These are phyloP conservation scores for Brasenia schreberi DNA, from an alignment of 164 flowering plant species.

Conservation along the genomic window DNA sequence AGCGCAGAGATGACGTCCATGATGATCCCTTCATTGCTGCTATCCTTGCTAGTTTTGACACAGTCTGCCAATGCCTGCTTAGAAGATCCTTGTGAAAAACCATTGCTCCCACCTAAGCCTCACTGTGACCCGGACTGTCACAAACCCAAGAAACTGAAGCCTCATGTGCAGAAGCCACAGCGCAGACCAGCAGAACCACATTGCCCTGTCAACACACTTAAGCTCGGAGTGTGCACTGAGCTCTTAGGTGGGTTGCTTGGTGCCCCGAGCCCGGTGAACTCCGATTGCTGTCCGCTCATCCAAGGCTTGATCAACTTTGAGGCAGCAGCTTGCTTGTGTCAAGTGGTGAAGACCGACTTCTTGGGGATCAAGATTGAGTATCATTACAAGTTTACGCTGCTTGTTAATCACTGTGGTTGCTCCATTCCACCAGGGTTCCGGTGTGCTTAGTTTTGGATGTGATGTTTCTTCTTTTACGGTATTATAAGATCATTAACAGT, in stretches of 20 bases:
- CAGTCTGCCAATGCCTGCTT: too few relatives aligned
- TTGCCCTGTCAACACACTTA: conserved; percentile 59
- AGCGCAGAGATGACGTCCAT: too few relatives aligned
- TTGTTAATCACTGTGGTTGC: conserved; percentile 53
- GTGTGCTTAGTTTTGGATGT: too few relatives aligned
- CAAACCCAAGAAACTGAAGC: too few relatives aligned
- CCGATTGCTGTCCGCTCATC: conserved; percentile 52
- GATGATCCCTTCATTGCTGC: too few relatives aligned
- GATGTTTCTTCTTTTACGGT: too few relatives aligned
- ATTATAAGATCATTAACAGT: too few relatives aligned
- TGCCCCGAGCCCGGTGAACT: conserved; percentile 35
- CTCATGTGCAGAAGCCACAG: too few relatives aligned
- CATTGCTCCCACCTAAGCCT: too few relatives aligned
- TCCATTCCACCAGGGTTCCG: conserved; percentile 18
- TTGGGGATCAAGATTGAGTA: conserved; percentile 48
- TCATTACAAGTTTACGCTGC: conserved; percentile 40
- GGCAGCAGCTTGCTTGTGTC: conserved; percentile 75
- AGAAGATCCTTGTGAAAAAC: too few relatives aligned
- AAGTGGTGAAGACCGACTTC: conserved; percentile 49
- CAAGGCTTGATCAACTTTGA: conserved; percentile 51
- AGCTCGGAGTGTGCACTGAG: conserved; percentile 58
- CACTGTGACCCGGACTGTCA: too few relatives aligned
- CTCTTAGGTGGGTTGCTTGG: conserved; percentile 33
- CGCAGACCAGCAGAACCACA: background rate
- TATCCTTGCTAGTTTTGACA: too few relatives aligned